Conservation (phyloP, 2,329 filamentous ascomycete genomes). For the Sarocladium kiliense region DNA sequence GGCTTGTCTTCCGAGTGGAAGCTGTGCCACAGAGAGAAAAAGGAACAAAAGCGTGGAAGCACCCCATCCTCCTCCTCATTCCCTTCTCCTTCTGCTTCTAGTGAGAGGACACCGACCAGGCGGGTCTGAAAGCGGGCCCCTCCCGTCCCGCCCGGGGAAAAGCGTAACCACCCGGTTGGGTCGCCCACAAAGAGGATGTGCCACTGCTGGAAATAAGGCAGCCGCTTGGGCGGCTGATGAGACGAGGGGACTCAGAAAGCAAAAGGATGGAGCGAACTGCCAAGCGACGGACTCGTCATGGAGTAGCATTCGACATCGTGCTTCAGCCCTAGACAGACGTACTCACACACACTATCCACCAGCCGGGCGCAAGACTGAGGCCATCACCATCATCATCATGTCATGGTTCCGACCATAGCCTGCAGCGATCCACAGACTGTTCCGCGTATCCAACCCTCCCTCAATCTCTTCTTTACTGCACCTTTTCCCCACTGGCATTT, state of each 20-base stretch:
- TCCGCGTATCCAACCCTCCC: not conserved
- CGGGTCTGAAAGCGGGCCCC: not conserved
- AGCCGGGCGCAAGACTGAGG: not conserved
- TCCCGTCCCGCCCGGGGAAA: not conserved
- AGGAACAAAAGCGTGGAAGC: not conserved
- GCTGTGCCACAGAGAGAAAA: not conserved
- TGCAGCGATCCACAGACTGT: not conserved
- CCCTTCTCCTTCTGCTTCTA: too few relatives aligned
- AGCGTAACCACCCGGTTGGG: conserved; percentile 1
- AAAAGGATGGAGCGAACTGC: too few relatives aligned
- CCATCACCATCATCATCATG: not conserved
- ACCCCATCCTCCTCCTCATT: not conserved
- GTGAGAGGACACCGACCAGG: not conserved
- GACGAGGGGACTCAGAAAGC: too few relatives aligned
- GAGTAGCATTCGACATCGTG: not conserved
- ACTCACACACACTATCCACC: not conserved
- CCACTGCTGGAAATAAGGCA: not conserved
- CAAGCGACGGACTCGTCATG: too few relatives aligned
- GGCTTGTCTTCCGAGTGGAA: not conserved
- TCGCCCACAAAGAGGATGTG: not conserved
- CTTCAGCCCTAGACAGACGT: not conserved
- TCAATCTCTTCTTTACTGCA: not conserved
- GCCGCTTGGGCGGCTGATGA: not conserved
- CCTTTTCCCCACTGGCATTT: not conserved
- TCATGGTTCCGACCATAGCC: not conserved